A percentile compares a stretch with the other conserved stretches of the same genome.
Conservation (phyloP, 805 yeast genomes). For the Candida dajiaensis region DNA sequence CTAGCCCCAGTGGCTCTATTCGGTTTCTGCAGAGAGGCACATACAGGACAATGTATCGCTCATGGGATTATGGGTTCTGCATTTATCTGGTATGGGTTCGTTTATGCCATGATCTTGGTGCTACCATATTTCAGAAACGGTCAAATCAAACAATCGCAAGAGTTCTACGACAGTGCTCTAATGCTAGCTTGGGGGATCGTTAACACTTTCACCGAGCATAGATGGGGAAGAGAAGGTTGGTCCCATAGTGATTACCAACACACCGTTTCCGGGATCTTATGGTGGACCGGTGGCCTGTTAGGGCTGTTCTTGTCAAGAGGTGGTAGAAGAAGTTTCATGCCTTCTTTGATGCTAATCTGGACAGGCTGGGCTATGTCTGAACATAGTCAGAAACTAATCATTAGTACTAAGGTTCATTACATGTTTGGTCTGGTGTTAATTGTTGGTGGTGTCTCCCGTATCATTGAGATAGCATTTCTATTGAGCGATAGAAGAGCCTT, state of each 20-base stretch:
- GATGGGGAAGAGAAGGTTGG: constrained; percentile 92
- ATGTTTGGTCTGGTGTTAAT: constrained; percentile 80
- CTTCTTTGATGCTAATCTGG: constrained; percentile 73
- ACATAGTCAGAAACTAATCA: constrained; percentile 68
- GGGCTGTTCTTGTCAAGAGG: constrained; percentile 74
- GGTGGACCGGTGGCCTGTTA: constrained; percentile 92
- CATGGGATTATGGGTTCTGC: constrained; percentile 97
- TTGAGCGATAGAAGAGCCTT: constrained; percentile 51
- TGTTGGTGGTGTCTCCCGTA: constrained; percentile 69
- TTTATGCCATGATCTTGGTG: constrained; percentile 58
- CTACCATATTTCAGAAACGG: constrained; percentile 68
- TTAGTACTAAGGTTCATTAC: constrained; percentile 83
- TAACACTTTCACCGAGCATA: constrained; percentile 92
- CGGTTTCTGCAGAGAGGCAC: constrained; percentile 80
- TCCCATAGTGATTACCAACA: constrained; percentile 91
- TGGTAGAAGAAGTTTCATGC: constrained; percentile 66
- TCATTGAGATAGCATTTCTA: constrained; percentile 76
- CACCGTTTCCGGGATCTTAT: constrained; percentile 91
- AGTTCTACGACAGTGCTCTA: constrained; percentile 72
- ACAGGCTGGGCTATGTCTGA: constrained; percentile 96
- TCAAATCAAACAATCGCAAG: constrained; percentile 58
- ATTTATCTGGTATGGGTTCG: constrained; percentile 73
- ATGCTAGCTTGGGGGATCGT: constrained; percentile 90
- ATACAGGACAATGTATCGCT: constrained; percentile 93
- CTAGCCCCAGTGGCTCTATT: constrained; percentile 79